Base-by-base conservation (phyloP, 495 filamentous ascomycete species). In the Penicillium simplicissimum region DNA sequence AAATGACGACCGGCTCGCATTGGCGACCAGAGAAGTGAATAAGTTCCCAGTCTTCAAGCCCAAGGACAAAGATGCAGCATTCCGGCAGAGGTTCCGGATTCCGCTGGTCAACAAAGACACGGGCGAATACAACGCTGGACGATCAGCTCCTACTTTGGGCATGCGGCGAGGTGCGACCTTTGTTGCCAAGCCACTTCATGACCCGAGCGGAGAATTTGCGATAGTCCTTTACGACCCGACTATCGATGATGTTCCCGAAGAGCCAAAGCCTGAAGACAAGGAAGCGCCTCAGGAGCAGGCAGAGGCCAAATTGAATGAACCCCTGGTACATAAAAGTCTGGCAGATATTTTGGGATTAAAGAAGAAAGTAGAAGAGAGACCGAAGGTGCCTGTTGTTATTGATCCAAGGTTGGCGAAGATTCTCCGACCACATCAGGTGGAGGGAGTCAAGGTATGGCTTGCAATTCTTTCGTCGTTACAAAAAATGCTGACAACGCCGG, bases 151-250 rank as follows among this genome's bases (percentile, higher is more conserved):
- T 3, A 89, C 91, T 0, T 74, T 99, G 35, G 95, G 95, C 2
- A 82, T 99, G 78, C 80, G 95, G 62, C 87, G 84, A 68, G 92
- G 94, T 11, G 87, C 90, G 2, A 84, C 87, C 7, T 97, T 98
- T 73, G 82, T 96, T 13, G 92, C 93, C 21, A 96, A 91, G 66
- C 89, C 95, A 42, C 73, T 99, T 57, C 96, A 99, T 71, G 95
- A 99, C 67, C 95, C 95, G 0, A 91, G 88, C 69, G 96, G 91
- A 58, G 96, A 99, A 67, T 96, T 98, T 75, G 89, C 95, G 1
- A 98, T 99, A 66, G 95, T 99, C 7, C 76, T 99, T 10, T 93
- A 96, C 65, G 95, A 99, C 70, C 95, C 95, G 14, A 99, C 95
- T 0, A 77, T 98, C 37, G 95, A 99, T 67, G 92, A 93, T 67